These are phyloP conservation scores for Ganoderma lingzhi DNA, from an alignment of 1,284 basidiomycete species.

Conservation along the genomic window DNA sequence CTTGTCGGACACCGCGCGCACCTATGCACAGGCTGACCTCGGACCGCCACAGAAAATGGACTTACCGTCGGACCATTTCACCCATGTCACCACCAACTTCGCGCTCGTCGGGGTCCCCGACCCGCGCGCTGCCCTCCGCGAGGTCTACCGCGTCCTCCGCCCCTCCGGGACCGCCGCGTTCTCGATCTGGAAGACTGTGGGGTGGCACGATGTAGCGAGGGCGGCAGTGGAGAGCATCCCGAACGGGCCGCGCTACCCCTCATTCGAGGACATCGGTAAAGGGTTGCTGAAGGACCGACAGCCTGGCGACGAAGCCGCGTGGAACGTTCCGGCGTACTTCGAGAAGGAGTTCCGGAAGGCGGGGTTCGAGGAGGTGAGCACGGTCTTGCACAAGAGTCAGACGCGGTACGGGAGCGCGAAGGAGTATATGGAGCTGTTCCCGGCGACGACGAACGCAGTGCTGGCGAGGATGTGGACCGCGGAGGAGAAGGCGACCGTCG, in stretches of 20 bases:
- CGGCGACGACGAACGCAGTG: background rate
- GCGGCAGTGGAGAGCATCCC: constrained; percentile 6
- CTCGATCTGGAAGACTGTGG: constrained; percentile 11
- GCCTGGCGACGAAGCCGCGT: constrained; percentile 2
- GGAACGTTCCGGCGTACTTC: constrained; percentile 7
- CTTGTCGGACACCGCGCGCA: background rate
- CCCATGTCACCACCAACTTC: constrained; percentile 17
- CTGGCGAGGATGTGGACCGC: background rate
- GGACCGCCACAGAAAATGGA: constrained; percentile 14
- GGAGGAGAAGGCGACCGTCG: constrained; percentile 7
- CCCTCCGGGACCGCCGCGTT: constrained; percentile 5
- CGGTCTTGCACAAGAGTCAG: background rate
- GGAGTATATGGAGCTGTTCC: constrained; percentile 14
- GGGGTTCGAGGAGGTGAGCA: constrained; percentile 10
- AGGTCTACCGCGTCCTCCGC: constrained; percentile 11
- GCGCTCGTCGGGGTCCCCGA: constrained; percentile 8
- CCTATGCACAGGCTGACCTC: background rate
- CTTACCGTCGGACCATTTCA: constrained; percentile 19
- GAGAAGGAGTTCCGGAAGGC: constrained; percentile 10
- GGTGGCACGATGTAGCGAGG: background rate
- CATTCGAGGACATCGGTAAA: background rate
- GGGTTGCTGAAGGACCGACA: background rate
- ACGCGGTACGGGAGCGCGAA: constrained; percentile 10
- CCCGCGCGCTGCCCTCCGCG: constrained; percentile 2
- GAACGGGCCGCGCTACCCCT: background rate